Conservation (phyloP, 768 basidiomycete species). For the Dentipellis fragilis region DNA sequence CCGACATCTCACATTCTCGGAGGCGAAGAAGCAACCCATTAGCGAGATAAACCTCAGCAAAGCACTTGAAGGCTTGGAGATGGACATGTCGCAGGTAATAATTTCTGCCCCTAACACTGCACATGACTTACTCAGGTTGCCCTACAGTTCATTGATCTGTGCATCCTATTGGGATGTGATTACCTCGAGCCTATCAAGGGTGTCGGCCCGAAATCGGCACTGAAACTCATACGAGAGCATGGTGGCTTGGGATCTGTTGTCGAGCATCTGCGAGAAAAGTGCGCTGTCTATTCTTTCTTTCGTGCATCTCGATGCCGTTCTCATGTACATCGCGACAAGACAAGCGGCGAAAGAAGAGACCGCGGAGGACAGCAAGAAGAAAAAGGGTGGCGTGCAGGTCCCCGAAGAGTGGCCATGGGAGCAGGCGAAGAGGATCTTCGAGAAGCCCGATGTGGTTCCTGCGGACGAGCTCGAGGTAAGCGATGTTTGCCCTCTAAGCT, state of each 20-base stretch:
- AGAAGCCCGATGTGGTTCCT: constrained; percentile 82
- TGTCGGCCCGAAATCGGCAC: constrained; percentile 88
- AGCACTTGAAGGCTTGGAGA: constrained; percentile 80
- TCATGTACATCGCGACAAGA: constrained; percentile 21
- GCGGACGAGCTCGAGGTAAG: constrained; percentile 78
- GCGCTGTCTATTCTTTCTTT: constrained; percentile 11
- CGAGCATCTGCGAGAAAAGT: constrained; percentile 74
- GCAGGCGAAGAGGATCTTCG: constrained; percentile 84
- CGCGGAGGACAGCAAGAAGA: constrained; percentile 45
- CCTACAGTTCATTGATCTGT: constrained; percentile 85
- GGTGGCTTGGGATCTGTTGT: constrained; percentile 64
- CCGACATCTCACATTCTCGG: constrained; percentile 95
- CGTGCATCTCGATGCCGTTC: background rate
- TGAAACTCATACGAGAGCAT: constrained; percentile 85
- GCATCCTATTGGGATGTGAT: constrained; percentile 93
- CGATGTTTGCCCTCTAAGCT: background rate
- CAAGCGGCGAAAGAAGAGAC: constrained; percentile 32
- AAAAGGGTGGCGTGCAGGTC: constrained; percentile 67
- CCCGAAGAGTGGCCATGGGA: constrained; percentile 98
- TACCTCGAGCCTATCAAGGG: constrained; percentile 99
- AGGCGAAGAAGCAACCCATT: constrained; percentile 95
- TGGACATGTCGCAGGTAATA: constrained; percentile 82
- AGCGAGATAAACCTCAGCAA: constrained; percentile 78
- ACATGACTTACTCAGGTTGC: background rate
- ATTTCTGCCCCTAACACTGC: background rate